Evolutionary conservation across 257 asterid species (phyloP).

Genomic region (Solanum neorickii): DNA sequence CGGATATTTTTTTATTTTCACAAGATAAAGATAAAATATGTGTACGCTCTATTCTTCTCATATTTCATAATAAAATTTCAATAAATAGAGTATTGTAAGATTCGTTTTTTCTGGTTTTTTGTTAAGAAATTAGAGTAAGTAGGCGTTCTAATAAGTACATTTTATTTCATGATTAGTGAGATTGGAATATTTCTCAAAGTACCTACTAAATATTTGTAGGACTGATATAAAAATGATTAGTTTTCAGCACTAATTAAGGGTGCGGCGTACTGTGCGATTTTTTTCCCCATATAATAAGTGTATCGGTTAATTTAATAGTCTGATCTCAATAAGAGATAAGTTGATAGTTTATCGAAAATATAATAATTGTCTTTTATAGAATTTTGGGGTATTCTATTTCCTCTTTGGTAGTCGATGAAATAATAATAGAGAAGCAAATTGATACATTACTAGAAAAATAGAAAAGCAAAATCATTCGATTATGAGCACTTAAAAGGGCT

Average conservation of each 20-base stretch:
- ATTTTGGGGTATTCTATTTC: too few relatives aligned
- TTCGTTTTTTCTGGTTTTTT: background rate
- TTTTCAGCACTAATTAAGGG: background rate
- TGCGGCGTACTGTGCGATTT: background rate
- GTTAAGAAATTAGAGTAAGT: background rate
- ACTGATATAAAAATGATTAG: too few relatives aligned
- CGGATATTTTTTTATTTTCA: background rate
- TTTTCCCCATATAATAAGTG: too few relatives aligned
- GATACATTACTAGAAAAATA: too few relatives aligned
- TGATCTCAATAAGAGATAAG: too few relatives aligned
- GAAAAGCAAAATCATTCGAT: background rate
- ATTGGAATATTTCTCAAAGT: background rate
- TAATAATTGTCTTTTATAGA: background rate
- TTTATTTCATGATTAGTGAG: background rate
- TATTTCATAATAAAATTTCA: too few relatives aligned
- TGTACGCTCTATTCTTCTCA: background rate
- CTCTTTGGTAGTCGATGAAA: background rate
- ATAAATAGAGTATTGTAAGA: background rate
- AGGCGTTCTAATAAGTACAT: background rate
- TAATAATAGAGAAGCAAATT: background rate
- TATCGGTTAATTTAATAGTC: background rate
- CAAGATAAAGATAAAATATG: background rate
- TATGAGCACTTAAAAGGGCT: background rate
- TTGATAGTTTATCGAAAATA: too few relatives aligned
- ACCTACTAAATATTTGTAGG: background rate